Base-by-base conservation (phyloP, 192 early-diverging fungal species). In the Diversispora epigaea region DNA sequence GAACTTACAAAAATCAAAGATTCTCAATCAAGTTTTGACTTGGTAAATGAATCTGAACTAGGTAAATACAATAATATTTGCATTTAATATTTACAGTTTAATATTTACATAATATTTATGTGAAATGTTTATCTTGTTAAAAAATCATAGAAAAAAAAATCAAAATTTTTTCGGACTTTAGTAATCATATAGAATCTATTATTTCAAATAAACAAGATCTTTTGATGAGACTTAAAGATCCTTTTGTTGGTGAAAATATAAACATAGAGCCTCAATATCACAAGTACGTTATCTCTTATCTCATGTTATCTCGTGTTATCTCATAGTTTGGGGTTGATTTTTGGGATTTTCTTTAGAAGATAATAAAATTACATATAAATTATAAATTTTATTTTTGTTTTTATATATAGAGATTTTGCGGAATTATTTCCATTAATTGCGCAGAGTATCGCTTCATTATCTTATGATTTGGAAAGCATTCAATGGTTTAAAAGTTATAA, bases 241-340 rank as follows among this genome's bases (percentile, higher is more conserved):
- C 71, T 22, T 62, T 55, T 32, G 45, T 62, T 47, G 71, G 71
- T 10, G 57, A 58, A 58, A 56, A 73, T 62, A 73, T 73, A 21
- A 61, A 58, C 25, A 5, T 73, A 4, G 57, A 73, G 22, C 57
- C 71, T n/a, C 19, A 73, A 73, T 73, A 73, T 45, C 71, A 73
- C 45, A 41, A 15, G 71, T 46, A 73, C 10, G 44, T 25, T n/a
- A 14, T 64, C 9, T 40, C 22, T n/a, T n/a, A n/a, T n/a, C n/a
- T n/a, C n/a, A n/a, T n/a, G n/a, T n/a, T n/a, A n/a, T n/a, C n/a
- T n/a, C n/a, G n/a, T n/a, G n/a, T n/a, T n/a, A n/a, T n/a, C n/a
- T n/a, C n/a, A n/a, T n/a, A n/a, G n/a, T n/a, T n/a, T n/a, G n/a
- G n/a, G n/a, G n/a, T n/a, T n/a, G n/a, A n/a, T n/a, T 43, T 40